Percentiles rank a stretch among this genome's conserved stretches.
These are phyloP conservation scores for Suillus subaureus DNA, from an alignment of 768 basidiomycete species.

Conservation along the genomic window DNA sequence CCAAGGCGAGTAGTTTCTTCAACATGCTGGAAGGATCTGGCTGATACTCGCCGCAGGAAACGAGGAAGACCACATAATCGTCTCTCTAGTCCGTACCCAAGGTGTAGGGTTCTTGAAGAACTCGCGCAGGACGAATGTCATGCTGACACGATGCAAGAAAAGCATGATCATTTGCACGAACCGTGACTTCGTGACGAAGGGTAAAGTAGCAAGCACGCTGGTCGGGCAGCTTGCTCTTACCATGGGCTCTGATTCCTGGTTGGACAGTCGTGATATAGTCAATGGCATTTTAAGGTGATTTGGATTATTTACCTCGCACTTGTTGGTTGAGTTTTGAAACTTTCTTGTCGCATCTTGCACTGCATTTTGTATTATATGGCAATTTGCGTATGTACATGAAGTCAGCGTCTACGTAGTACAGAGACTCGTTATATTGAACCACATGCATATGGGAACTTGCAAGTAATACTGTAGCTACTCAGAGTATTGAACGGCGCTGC, in stretches of 20 bases:
- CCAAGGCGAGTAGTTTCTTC: conserved; percentile 56
- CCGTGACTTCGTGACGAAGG: conserved; percentile 26
- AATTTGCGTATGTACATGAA: no score
- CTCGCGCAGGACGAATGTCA: conserved; percentile 75
- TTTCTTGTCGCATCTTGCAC: background rate
- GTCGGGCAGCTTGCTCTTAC: conserved; percentile 26
- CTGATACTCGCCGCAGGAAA: conserved; percentile 55
- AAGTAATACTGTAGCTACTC: no score
- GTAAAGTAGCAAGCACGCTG: conserved; percentile 21
- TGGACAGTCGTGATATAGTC: conserved; percentile 14
- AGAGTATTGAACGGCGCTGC: background rate
- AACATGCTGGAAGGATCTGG: conserved; percentile 1
- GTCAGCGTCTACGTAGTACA: no score
- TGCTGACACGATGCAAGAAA: conserved; percentile 75
- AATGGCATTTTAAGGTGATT: background rate
- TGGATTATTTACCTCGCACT: background rate
- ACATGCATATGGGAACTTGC: no score
- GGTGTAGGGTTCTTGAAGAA: conserved; percentile 68
- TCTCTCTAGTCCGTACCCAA: conserved; percentile 65
- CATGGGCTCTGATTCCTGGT: conserved; percentile 17
- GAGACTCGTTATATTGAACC: no score
- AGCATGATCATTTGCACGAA: conserved; percentile 75
- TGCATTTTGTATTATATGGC: conserved; percentile 1
- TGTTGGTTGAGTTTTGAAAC: background rate
- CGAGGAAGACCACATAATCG: conserved; percentile 73